Evolutionary conservation across 2,329 filamentous ascomycete species (phyloP).

Genomic region (Pseudocercospora vitis): DNA sequence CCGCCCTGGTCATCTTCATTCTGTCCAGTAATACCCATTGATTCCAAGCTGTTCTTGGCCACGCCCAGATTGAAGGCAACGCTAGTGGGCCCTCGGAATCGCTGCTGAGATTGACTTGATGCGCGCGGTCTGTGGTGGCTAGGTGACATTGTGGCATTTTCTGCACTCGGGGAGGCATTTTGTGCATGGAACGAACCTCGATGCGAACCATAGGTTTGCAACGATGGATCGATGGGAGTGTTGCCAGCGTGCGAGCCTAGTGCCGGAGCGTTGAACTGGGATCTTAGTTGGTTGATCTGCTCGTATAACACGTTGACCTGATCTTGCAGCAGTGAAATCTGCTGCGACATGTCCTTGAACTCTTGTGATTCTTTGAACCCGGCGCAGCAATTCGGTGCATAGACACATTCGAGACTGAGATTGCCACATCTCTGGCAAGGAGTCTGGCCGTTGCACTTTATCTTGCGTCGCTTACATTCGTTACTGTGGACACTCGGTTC

Average conservation of each 20-base stretch:
- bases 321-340: slow-evolving; percentile 74
- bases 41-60: slow-evolving; percentile 81
- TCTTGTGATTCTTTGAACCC: slow-evolving; percentile 93
- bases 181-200: slow-evolving; percentile 21
- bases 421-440: slow-evolving; percentile 67
- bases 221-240: slow-evolving; percentile 39
- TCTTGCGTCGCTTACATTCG: slow-evolving; percentile 66
- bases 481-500: slow-evolving; percentile 48
- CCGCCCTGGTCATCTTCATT: slow-evolving; percentile 63
- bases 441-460: slow-evolving; percentile 66
- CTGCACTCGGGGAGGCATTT: slow-evolving; percentile 28
- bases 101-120: slow-evolving; percentile 50
- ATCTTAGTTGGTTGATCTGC: slow-evolving; percentile 67
- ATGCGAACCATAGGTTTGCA: slow-evolving; percentile 32
- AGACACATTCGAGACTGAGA: slow-evolving; percentile 62
- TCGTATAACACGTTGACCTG: slow-evolving; percentile 78
- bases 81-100: slow-evolving; percentile 83
- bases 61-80: slow-evolving; percentile 82
- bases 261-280: slow-evolving; percentile 38
- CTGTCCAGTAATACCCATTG: slow-evolving; percentile 76
- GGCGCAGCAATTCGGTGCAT: slow-evolving; percentile 69
- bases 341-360: slow-evolving; percentile 75
- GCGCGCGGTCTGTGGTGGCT: slow-evolving; percentile 36
- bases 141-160: slow-evolving; percentile 34
- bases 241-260: slow-evolving; percentile 15